phyloP scores from a whole-genome alignment of 2,329 filamentous ascomycete species.

The Sphaerulina musiva region DNA sequence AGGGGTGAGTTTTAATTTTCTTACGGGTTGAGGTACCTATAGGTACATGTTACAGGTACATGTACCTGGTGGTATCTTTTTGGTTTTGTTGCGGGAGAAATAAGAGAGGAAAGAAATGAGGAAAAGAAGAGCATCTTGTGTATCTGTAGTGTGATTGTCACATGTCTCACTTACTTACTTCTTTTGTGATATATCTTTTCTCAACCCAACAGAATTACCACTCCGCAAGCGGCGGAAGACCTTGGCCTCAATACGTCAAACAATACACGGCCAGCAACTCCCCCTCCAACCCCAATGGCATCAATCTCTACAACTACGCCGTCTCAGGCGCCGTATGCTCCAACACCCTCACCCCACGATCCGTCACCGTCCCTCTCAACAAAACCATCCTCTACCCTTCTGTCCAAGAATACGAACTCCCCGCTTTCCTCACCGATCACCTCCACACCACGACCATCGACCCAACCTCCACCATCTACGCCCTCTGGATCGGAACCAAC shows the following conservation, averaged over 20 bases:
- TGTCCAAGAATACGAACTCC: conserved; percentile 42
- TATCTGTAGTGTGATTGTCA: too few relatives aligned
- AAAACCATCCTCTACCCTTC: conserved; percentile 48
- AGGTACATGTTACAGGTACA: too few relatives aligned
- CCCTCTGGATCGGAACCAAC: conserved; percentile 76
- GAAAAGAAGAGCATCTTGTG: too few relatives aligned
- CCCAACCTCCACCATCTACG: conserved; percentile 54
- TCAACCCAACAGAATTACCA: conserved; percentile 25
- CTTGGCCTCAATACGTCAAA: conserved; percentile 63
- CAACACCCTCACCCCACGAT: conserved; percentile 58
- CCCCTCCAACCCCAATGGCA: conserved; percentile 43
- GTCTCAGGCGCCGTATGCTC: conserved; percentile 67
- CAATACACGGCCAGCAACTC: conserved; percentile 49
- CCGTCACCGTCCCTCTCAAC: background rate
- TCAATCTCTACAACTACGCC: conserved; percentile 50
- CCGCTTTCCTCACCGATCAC: conserved; percentile 43
- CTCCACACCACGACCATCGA: conserved; percentile 30
- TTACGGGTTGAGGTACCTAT: too few relatives aligned
- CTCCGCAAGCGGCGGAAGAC: conserved; percentile 59
- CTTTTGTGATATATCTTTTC: too few relatives aligned
- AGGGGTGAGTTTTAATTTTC: conserved; percentile 32
- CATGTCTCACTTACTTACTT: too few relatives aligned
- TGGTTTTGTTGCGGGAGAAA: too few relatives aligned
- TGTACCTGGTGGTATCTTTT: too few relatives aligned
- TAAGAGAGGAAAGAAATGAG: too few relatives aligned